phyloP scores from a whole-genome alignment of 306 rosid genomes.

The Acacia confusa region DNA sequence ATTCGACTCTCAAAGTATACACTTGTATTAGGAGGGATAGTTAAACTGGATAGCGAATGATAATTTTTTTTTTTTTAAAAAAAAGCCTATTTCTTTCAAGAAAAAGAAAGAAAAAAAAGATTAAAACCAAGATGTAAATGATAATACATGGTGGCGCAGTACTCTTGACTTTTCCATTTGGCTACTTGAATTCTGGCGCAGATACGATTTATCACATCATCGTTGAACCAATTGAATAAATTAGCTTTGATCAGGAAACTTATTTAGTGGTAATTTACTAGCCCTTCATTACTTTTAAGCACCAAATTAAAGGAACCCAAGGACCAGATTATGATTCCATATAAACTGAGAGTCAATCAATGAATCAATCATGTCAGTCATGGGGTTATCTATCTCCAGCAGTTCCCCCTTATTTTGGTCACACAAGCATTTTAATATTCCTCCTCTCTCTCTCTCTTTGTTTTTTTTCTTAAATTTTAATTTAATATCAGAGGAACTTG shows the following conservation, averaged over 20 bases:
- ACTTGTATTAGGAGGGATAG: too few species aligned
- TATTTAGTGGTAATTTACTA: not conserved
- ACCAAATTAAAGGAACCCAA: not conserved
- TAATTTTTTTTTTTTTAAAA: too few species aligned
- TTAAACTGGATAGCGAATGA: too few species aligned
- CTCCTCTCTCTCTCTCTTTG: not conserved
- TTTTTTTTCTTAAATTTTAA: not conserved
- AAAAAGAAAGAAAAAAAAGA: not conserved
- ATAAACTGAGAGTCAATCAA: constrained; percentile 45
- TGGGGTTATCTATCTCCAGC: constrained; percentile 41
- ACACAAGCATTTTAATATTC: constrained; percentile 18
- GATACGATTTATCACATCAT: not conserved
- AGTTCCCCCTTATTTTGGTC: constrained; percentile 33
- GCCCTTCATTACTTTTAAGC: not conserved
- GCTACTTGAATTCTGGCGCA: constrained; percentile 19
- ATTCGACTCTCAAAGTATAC: too few species aligned
- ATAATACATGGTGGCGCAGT: not conserved
- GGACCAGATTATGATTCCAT: not conserved
- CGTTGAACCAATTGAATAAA: constrained; percentile 19
- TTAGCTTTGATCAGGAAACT: not conserved
- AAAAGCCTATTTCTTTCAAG: too few species aligned
- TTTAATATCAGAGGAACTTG: not conserved
- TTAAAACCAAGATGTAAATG: constrained; percentile 33
- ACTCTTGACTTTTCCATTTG: not conserved
- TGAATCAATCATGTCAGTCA: constrained; percentile 59